phyloP scores from a whole-genome alignment of 768 basidiomycete species.

The Russula foetens region DNA sequence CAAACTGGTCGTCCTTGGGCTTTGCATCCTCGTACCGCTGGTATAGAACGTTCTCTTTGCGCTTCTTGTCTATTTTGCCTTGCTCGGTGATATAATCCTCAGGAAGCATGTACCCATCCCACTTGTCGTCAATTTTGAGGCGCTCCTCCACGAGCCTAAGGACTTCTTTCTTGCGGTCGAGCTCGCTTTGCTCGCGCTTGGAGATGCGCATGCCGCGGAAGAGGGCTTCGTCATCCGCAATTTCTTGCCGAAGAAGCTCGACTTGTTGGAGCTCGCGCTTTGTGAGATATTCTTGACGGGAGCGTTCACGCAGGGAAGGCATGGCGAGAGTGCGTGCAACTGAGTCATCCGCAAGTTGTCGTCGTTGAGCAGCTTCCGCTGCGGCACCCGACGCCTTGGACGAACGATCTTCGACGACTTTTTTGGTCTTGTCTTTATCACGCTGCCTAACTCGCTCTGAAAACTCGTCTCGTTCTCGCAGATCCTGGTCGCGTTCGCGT shows the following conservation, averaged over 20 bases:
- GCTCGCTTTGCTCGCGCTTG: slow-evolving; percentile 69
- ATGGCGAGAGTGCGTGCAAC: slow-evolving; percentile 42
- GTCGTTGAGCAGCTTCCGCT: slow-evolving; percentile 74
- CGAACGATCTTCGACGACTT: slow-evolving; percentile 86
- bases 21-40: slow-evolving; percentile 92
- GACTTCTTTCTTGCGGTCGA: slow-evolving; percentile 89
- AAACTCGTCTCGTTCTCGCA: slow-evolving; percentile 87
- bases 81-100: slow-evolving; percentile 99
- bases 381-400: slow-evolving; percentile 66
- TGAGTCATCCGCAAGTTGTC: slow-evolving; percentile 63
- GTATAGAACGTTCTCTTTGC: slow-evolving; percentile 87
- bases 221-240: slow-evolving; percentile 87
- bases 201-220: slow-evolving; percentile 90
- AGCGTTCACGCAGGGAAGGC: slow-evolving; percentile 76
- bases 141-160: slow-evolving; percentile 89
- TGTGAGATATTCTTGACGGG: slow-evolving; percentile 91
- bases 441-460: slow-evolving; percentile 78
- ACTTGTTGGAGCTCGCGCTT: slow-evolving; percentile 96
- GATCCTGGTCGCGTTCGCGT: slow-evolving; percentile 67
- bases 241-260: slow-evolving; percentile 86
- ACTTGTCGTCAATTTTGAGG: slow-evolving; percentile 89
- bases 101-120: slow-evolving; percentile 92
- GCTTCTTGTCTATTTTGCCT: slow-evolving; percentile 96
- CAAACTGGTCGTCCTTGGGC: slow-evolving; percentile 87
- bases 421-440: slow-evolving; percentile 82